Evolutionary conservation across 805 yeast species (phyloP).

Genomic region (Clavispora asparagi): DNA sequence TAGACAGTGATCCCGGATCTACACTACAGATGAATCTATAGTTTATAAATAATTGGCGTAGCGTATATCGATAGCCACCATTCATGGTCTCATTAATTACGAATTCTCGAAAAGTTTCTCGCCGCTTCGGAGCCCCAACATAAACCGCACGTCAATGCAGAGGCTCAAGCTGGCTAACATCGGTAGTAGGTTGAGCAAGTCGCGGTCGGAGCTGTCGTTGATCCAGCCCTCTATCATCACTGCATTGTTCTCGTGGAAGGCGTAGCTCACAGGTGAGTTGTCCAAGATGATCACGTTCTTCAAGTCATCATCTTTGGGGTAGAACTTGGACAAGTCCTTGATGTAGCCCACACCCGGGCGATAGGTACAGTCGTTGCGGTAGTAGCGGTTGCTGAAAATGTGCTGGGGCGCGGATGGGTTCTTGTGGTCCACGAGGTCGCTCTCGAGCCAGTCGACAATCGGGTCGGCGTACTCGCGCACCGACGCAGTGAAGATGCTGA

Average conservation of each 20-base stretch:
- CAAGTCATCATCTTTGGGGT: constrained; percentile 63
- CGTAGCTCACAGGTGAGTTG: constrained; percentile 88
- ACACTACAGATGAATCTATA: too few relatives aligned
- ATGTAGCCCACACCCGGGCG: constrained; percentile 82
- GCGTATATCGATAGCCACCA: too few relatives aligned
- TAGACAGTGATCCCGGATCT: too few relatives aligned
- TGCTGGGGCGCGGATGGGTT: constrained; percentile 9
- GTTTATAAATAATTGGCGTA: too few relatives aligned
- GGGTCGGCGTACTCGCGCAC: constrained; percentile 96
- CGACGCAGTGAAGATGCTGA: constrained; percentile 91
- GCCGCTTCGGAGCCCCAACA: constrained; percentile 72
- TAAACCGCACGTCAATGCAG: constrained; percentile 77
- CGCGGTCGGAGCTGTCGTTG: constrained; percentile 88
- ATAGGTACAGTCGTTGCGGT: constrained; percentile 74
- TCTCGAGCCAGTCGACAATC: constrained; percentile 86
- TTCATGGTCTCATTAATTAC: too few relatives aligned
- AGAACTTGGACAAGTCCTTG: constrained; percentile 37
- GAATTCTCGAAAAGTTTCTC: constrained; percentile 50
- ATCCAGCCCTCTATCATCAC: constrained; percentile 97
- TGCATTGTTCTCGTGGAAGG: constrained; percentile 80
- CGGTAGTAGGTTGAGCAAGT: constrained; percentile 76
- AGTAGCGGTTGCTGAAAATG: constrained; percentile 56
- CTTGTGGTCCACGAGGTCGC: constrained; percentile 35
- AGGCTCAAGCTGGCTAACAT: constrained; percentile 68
- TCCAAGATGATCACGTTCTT: constrained; percentile 75